Evolutionary conservation across 176 grass and related monocot genomes (phyloP).

Genomic region (Lolium multiflorum): DNA sequence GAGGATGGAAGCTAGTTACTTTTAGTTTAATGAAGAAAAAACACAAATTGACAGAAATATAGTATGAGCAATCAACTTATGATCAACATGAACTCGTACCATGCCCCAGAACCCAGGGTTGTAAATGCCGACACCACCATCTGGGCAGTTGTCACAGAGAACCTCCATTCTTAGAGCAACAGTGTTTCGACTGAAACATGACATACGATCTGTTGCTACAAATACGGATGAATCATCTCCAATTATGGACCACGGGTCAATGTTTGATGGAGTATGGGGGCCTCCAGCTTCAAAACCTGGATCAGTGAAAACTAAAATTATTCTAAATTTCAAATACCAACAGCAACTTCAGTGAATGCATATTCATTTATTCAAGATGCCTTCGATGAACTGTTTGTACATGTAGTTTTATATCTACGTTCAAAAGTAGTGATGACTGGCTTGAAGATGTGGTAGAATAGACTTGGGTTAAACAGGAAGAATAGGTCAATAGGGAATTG

Average conservation of each 20-base stretch:
- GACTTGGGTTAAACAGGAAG: too few species aligned
- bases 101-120: constrained; percentile 99
- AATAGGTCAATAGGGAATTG: too few species aligned
- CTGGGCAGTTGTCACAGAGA: constrained; percentile 73
- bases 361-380: background rate
- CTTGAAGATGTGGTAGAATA: too few species aligned
- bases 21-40: constrained; percentile 6
- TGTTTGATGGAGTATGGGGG: constrained; percentile 81
- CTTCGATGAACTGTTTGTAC: background rate
- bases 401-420: background rate
- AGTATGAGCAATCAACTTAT: constrained; percentile 7
- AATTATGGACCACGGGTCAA: constrained; percentile 80
- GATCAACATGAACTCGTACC: constrained; percentile 45
- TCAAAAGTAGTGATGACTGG: background rate
- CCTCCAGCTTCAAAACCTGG: constrained; percentile 98
- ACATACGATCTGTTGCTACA: constrained; percentile 66
- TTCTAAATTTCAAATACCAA: background rate
- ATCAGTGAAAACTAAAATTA: background rate
- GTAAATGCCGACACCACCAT: constrained; percentile 85
- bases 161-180: constrained; percentile 88
- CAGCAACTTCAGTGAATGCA: background rate
- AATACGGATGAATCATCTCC: constrained; percentile 69
- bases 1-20: background rate
- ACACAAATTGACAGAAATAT: background rate
- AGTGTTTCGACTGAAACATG: constrained; percentile 74